Evolutionary conservation across 2,329 filamentous ascomycete genomes (phyloP).

Genomic region (Periconia digitata): DNA sequence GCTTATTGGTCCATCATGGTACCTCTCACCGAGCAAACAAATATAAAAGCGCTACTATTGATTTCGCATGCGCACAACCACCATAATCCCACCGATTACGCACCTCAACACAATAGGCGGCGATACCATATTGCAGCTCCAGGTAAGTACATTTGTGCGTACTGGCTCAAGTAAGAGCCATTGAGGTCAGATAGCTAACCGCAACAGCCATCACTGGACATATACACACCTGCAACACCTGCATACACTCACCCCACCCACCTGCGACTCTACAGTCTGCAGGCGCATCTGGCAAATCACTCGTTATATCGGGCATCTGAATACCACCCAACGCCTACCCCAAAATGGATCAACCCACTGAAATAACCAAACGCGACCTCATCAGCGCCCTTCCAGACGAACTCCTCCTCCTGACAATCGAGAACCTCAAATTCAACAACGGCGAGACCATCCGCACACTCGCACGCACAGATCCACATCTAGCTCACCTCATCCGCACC

Average conservation of each 20-base stretch:
- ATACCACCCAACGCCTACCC: constrained; percentile 12
- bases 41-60: neutral
- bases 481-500: constrained; percentile 19
- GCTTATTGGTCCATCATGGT: neutral
- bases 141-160: too few species aligned
- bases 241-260: too few species aligned
- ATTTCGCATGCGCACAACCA: too few species aligned
- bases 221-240: too few species aligned
- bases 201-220: too few species aligned
- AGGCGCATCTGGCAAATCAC: too few species aligned
- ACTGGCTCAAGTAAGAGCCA: too few species aligned
- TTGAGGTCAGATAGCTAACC: too few species aligned
- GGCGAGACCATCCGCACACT: constrained; percentile 8
- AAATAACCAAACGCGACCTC: constrained; percentile 13
- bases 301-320: neutral
- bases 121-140: too few species aligned
- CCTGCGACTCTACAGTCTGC: too few species aligned
- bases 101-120: neutral
- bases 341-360: constrained; percentile 14
- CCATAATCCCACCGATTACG: neutral
- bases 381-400: constrained; percentile 27
- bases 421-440: constrained; percentile 22
- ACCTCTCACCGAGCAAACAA: neutral
- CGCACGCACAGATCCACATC: constrained; percentile 17
- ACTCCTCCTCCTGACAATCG: constrained; percentile 28